Conservation (phyloP, 768 basidiomycete genomes). For the Paxillus ammoniavirescens region DNA sequence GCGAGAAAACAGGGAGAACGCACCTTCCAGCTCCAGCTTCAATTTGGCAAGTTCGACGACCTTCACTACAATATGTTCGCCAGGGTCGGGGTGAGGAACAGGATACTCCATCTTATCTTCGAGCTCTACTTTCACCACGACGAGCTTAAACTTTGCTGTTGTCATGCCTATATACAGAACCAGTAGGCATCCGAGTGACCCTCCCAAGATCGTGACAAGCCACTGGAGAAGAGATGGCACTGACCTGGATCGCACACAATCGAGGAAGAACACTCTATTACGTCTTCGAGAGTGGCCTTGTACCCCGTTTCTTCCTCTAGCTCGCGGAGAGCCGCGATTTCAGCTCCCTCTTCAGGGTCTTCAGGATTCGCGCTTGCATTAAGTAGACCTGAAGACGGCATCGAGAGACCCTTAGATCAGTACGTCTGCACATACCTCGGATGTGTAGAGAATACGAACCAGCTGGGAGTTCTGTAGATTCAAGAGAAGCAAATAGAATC, state of each 20-base stretch:
- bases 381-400: slow-evolving; percentile 58
- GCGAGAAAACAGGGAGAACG: slow-evolving; percentile 12
- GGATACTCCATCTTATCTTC: slow-evolving; percentile 68
- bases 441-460: slow-evolving; percentile 42
- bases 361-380: slow-evolving; percentile 51
- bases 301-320: slow-evolving; percentile 93
- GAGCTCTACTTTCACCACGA: slow-evolving; percentile 67
- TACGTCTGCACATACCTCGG: background rate
- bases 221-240: background rate
- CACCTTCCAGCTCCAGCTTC: slow-evolving; percentile 64
- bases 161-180: slow-evolving; percentile 69
- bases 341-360: slow-evolving; percentile 58
- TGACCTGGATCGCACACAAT: slow-evolving; percentile 72
- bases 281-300: slow-evolving; percentile 48
- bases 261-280: slow-evolving; percentile 62
- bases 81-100: slow-evolving; percentile 74
- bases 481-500: background rate
- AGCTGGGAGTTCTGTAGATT: slow-evolving; percentile 52
- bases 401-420: background rate
- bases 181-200: background rate
- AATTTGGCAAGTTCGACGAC: slow-evolving; percentile 70
- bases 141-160: slow-evolving; percentile 89
- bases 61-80: slow-evolving; percentile 77
- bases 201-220: background rate
- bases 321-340: slow-evolving; percentile 81